Evolutionary conservation across 805 yeast species (phyloP).

Genomic region (Starmerella geochares): DNA sequence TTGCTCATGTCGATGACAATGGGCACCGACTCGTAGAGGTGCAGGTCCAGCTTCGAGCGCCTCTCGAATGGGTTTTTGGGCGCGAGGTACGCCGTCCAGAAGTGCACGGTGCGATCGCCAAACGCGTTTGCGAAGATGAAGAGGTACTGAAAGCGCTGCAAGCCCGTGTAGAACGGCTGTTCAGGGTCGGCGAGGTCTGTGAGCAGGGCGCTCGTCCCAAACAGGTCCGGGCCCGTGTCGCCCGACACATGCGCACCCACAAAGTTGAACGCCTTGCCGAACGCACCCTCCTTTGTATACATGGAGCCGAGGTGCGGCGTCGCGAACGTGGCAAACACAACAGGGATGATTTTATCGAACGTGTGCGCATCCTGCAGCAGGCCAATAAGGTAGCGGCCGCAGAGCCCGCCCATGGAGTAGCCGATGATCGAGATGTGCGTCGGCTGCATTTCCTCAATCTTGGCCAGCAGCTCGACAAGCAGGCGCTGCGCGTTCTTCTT

Average conservation of each 20-base stretch:
- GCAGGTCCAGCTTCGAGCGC: conserved; percentile 39
- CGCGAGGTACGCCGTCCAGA: conserved; percentile 71
- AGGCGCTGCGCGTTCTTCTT: conserved; percentile 53
- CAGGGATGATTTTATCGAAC: conserved; percentile 52
- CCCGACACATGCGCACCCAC: conserved; percentile 51
- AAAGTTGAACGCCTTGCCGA: conserved; percentile 37
- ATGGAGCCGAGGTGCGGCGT: conserved; percentile 56
- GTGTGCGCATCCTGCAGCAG: conserved; percentile 42
- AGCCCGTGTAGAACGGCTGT: conserved; percentile 42
- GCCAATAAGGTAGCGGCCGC: conserved; percentile 70
- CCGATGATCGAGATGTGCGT: conserved; percentile 66
- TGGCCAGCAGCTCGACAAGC: conserved; percentile 47
- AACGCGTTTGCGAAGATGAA: conserved; percentile 61
- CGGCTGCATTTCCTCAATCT: conserved; percentile 36
- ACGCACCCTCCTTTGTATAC: conserved; percentile 36
- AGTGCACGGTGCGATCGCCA: conserved; percentile 80
- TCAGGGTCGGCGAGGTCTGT: conserved; percentile 45
- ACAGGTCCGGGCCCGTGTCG: conserved; percentile 64
- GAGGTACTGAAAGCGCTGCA: conserved; percentile 47
- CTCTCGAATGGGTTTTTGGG: conserved; percentile 62
- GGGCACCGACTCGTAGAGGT: conserved; percentile 26
- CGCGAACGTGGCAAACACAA: conserved; percentile 57
- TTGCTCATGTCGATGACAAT: conserved; percentile 24
- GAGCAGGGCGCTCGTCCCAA: conserved; percentile 42
- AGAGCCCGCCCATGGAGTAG: conserved; percentile 82